Evolutionary conservation across 1,284 basidiomycete genomes (phyloP).

Genomic region (Sparassis latifolia): DNA sequence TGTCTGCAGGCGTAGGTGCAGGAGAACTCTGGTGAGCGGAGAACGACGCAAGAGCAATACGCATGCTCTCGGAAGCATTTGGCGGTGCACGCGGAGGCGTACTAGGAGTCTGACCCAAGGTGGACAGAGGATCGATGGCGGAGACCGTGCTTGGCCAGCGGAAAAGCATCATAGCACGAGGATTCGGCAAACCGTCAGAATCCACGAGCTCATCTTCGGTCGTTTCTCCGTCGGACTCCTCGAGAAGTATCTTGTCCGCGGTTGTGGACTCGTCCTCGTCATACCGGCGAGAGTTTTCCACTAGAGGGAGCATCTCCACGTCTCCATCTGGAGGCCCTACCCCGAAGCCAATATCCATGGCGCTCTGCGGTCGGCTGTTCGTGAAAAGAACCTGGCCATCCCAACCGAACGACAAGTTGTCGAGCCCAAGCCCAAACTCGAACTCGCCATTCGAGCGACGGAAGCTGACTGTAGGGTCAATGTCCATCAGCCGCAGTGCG

Average conservation of each 20-base stretch:
- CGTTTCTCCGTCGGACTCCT: conserved; percentile 27
- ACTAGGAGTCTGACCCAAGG: conserved; percentile 44
- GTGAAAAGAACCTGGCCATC: conserved; percentile 20
- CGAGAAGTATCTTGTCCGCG: conserved; percentile 28
- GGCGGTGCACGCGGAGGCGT: conserved; percentile 7
- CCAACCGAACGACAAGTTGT: conserved; percentile 22
- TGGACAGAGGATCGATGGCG: conserved; percentile 70
- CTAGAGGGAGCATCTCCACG: conserved; percentile 21
- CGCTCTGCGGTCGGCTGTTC: conserved; percentile 10
- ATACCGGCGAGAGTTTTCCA: conserved; percentile 28
- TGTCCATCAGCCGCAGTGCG: conserved; percentile 24
- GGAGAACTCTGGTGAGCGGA: conserved; percentile 28
- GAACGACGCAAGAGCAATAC: conserved; percentile 25
- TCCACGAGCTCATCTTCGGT: conserved; percentile 72
- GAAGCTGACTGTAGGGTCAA: conserved; percentile 23
- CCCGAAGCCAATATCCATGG: conserved; percentile 12
- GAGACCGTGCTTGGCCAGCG: conserved; percentile 52
- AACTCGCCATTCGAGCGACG: conserved; percentile 22
- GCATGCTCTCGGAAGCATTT: conserved; percentile 20
- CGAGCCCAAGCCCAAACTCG: conserved; percentile 24
- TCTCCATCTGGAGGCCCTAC: conserved; percentile 17
- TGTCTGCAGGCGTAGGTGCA: conserved; percentile 53
- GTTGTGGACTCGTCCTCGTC: conserved; percentile 13
- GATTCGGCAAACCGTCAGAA: conserved; percentile 62
- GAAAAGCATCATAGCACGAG: conserved; percentile 67